A percentile compares a stretch with the other conserved stretches of the same genome.
Conservation (phyloP, 108 stramenopile genomes). For the Aurantiochytrium sp. region DNA sequence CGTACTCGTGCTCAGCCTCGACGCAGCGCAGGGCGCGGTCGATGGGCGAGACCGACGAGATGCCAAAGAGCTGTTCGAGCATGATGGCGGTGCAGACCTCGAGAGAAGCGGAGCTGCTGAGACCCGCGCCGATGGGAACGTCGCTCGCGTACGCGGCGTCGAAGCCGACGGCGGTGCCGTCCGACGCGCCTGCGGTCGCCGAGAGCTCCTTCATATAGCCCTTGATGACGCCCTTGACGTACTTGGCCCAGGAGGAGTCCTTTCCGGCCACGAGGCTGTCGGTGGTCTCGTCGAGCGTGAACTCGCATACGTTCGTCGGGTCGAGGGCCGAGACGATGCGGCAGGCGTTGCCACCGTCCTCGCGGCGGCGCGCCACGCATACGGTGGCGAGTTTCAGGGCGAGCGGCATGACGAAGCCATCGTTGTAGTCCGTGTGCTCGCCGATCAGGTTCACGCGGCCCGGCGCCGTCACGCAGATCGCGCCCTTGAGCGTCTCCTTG, state of each 20-base stretch:
- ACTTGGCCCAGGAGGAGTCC: constrained; percentile 70
- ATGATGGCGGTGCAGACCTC: constrained; percentile 46
- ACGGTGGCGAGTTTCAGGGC: constrained; percentile 57
- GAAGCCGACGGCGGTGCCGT: constrained; percentile 45
- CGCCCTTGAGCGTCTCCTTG: not conserved
- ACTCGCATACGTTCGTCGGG: constrained; percentile 43
- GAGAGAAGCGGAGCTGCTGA: constrained; percentile 47
- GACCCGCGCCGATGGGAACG: constrained; percentile 83
- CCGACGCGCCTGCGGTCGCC: constrained; percentile 22
- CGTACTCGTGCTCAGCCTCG: constrained; percentile 85
- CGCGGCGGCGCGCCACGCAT: not conserved
- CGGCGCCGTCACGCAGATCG: constrained; percentile 44
- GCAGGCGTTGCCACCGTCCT: constrained; percentile 33
- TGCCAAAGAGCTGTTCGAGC: constrained; percentile 39
- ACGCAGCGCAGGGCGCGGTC: constrained; percentile 75
- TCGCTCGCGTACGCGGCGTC: constrained; percentile 65
- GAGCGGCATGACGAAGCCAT: constrained; percentile 85
- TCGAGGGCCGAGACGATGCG: constrained; percentile 50
- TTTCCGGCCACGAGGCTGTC: constrained; percentile 53
- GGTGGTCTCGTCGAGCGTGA: constrained; percentile 49
- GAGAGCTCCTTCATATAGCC: constrained; percentile 74
- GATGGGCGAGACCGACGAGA: constrained; percentile 68
- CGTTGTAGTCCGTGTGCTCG: constrained; percentile 94
- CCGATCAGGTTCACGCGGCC: constrained; percentile 67
- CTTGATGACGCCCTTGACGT: constrained; percentile 77